Base-by-base conservation (phyloP, 2,329 filamentous ascomycete species). In the Ophiostoma sp. region DNA sequence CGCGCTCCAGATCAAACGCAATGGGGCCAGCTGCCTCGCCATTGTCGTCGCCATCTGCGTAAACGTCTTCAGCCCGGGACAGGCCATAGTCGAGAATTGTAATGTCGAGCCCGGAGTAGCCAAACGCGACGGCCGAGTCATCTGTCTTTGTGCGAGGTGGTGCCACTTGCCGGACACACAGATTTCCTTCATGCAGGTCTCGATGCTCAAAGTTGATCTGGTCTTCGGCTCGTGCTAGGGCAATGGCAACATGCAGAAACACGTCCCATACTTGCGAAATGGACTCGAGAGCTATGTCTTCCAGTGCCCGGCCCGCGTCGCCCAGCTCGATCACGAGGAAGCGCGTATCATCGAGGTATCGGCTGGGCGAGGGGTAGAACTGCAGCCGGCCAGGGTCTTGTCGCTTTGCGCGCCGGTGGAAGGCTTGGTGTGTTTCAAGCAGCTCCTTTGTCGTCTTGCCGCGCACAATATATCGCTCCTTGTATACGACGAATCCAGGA, bases 1-100 rank as follows among this genome's bases (percentile, higher is more conserved):
- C 87, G 58, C 81, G 80, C 72, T 89, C 87, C 9, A 89, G 78
- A 71, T 89, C 85, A 71, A 83, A 84, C 1, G 83, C 84, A 6
- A 86, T 79, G 9, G 72, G 67, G 14, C 70, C 70, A 0, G 80
- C 78, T 3, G 14, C 71, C 73, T 64, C 42, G 12, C 11, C 38
- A 14, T 38, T 45, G 5, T 52, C 64, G 12, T 65, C 38, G 12
- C 12, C 75, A 40, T 77, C 76, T 7, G 73, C 74, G 18, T 79
- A 76, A n/a, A 70, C 18, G 9, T 74, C 73, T 14, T 74, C 71
- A 66, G 85, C 86, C 18, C 87, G 81, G 0, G 87, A 89, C 14
- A 89, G 79, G 0, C 86, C 87, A 71, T 89, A 89, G 75, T 89
- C 87, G 5, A 89, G 78, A 55, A 89, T 85, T 0, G 87, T 89